Evolutionary conservation across 208 protist genomes (phyloP), one percentile per base, ranked within the genome.

Genomic region (Trypanosoma congolense): DNA sequence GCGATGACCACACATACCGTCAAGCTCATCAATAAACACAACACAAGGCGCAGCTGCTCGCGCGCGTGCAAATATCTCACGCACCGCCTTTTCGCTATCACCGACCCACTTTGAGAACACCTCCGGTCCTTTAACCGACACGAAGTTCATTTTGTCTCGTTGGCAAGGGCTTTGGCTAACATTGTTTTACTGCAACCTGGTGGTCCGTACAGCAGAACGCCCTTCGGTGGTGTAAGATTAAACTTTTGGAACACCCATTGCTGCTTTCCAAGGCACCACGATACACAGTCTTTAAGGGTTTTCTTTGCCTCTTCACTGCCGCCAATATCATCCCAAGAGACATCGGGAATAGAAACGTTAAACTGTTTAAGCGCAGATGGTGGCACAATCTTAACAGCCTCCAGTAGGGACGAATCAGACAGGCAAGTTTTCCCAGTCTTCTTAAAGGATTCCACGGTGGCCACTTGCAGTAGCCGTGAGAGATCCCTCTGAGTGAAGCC

Each of bases 1-100:
- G 38, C 85, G 60, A 10, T 47, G 31, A 5, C 55, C 57, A 18
- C 75, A 90, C 38, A 95, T 78, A 5, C 70, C 67, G 55, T 95
- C 87, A 42, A 94, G 77, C 61, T 97, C 93, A 67, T 97, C 96
- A 50, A 98, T 97, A 70, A 98, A 98, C 12, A 98, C 53, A 31
- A 98, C 87, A 28, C 69, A 84, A 0, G 96, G 96, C 4, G 96
- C 61, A 9, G 71, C 65, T 16, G 61, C 56, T 18, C 95, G 60
- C 4, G 96, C 95, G 28, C 73, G 83, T 25, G 55, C 45, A 53
- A 99, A 99, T 1, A 98, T 64, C 14, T 80, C 65, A 2, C 83
- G 42, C 1, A 98, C 77, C 8, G 85, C 90, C 22, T 76, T 73
- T 66, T 98, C 97, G 28, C 69, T 87, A 21, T 98, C 96, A 26